phyloP scores from a whole-genome alignment of 2,329 filamentous ascomycete genomes.

The Aspergillus bombycis region DNA sequence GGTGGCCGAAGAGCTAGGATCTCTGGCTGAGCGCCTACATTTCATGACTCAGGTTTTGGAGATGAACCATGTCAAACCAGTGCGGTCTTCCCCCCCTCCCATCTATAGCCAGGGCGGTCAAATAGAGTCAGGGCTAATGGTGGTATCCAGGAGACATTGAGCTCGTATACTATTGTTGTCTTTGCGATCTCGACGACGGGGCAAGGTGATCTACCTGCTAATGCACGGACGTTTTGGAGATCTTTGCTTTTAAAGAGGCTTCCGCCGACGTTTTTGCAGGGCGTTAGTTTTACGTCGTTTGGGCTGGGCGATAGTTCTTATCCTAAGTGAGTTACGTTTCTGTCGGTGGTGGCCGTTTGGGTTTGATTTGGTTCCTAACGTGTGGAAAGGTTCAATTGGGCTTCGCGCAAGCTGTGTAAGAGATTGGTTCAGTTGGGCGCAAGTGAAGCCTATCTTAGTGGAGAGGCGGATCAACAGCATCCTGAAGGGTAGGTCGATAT shows the following conservation, averaged over 20 bases:
- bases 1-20: constrained; percentile 80
- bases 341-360: too few species aligned
- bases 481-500: constrained; percentile 73
- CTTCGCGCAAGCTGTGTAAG: constrained; percentile 83
- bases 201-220: constrained; percentile 88
- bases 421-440: constrained; percentile 83
- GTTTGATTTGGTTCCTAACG: constrained; percentile 7
- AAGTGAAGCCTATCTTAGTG: constrained; percentile 71
- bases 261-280: constrained; percentile 67
- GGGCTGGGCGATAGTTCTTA: constrained; percentile 95
- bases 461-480: constrained; percentile 92
- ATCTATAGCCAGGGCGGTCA: background rate
- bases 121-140: background rate
- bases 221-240: constrained; percentile 82
- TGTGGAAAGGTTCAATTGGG: constrained; percentile 79
- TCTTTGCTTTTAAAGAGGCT: constrained; percentile 79
- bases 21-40: constrained; percentile 73
- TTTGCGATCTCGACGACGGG: constrained; percentile 91
- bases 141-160: constrained; percentile 35
- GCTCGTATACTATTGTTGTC: constrained; percentile 51
- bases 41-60: constrained; percentile 77
- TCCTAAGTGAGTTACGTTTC: constrained; percentile 64
- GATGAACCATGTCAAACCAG: constrained; percentile 74
- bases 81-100: constrained; percentile 51
- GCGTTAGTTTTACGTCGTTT: constrained; percentile 79